Evolutionary conservation across 2,329 filamentous ascomycete species (phyloP).

Genomic region (Colletotrichum higginsianum): DNA sequence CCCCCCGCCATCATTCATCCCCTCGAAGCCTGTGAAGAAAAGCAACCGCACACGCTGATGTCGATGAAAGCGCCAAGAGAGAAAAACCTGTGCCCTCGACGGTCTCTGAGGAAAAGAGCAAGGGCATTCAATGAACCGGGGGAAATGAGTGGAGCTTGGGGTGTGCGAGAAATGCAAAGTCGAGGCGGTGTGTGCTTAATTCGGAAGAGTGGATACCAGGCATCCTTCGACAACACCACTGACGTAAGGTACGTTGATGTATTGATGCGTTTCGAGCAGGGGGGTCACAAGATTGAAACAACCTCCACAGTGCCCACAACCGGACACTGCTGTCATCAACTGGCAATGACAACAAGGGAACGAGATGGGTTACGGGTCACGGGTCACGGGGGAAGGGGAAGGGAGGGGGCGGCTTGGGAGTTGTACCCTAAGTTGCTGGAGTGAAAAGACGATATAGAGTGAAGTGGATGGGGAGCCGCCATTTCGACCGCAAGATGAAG

Average conservation of each 20-base stretch:
- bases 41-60: slow-evolving; percentile 36
- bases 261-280: slow-evolving; percentile 43
- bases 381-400: neutral
- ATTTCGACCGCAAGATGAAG: slow-evolving; percentile 15
- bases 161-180: slow-evolving; percentile 4
- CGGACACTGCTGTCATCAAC: slow-evolving; percentile 37
- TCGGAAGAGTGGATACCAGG: slow-evolving; percentile 9
- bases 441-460: slow-evolving; percentile 14
- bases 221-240: slow-evolving; percentile 32
- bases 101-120: slow-evolving; percentile 12
- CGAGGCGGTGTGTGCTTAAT: slow-evolving; percentile 17
- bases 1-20: neutral
- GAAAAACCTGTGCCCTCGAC: slow-evolving; percentile 17
- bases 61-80: slow-evolving; percentile 37
- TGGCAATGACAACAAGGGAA: slow-evolving; percentile 23
- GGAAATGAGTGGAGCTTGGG: neutral
- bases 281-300: slow-evolving; percentile 40
- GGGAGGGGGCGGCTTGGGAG: slow-evolving; percentile 10
- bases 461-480: slow-evolving; percentile 27
- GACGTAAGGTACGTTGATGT: slow-evolving; percentile 42
- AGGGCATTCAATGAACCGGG: slow-evolving; percentile 10
- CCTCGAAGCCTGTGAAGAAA: slow-evolving; percentile 10
- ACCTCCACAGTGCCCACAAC: slow-evolving; percentile 37
- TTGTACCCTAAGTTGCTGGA: neutral
- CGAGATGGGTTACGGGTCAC: slow-evolving; percentile 1